These are phyloP conservation scores for Mycena latifolia DNA, from an alignment of 768 basidiomycete genomes.

Conservation along the genomic window DNA sequence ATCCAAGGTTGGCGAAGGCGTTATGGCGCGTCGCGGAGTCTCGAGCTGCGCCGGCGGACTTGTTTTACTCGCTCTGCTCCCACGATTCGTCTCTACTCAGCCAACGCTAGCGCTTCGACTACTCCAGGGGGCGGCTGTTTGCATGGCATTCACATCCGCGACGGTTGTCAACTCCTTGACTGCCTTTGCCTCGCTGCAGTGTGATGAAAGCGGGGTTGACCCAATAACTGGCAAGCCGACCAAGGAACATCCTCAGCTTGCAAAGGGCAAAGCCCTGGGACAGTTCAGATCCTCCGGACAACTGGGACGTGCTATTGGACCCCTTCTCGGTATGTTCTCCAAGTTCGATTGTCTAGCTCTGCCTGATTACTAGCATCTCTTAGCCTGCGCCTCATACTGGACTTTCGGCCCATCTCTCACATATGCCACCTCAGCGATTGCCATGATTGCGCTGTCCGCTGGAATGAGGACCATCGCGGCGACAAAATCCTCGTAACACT, in stretches of 20 bases:
- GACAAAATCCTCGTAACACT: slow-evolving; percentile 32
- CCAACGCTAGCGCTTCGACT: slow-evolving; percentile 62
- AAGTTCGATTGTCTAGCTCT: slow-evolving; percentile 8
- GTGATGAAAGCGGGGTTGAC: slow-evolving; percentile 77
- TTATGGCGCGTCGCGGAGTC: slow-evolving; percentile 87
- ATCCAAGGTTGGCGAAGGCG: slow-evolving; percentile 80
- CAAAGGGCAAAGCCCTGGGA: slow-evolving; percentile 89
- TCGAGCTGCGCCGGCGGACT: slow-evolving; percentile 80
- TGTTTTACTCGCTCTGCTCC: slow-evolving; percentile 77
- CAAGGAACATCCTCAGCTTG: slow-evolving; percentile 73
- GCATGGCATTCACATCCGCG: slow-evolving; percentile 93
- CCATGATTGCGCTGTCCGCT: slow-evolving; percentile 71
- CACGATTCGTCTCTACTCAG: slow-evolving; percentile 60
- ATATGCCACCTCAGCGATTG: slow-evolving; percentile 72
- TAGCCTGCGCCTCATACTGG: slow-evolving; percentile 92
- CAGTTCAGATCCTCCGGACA: slow-evolving; percentile 94
- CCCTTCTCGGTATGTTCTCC: slow-evolving; percentile 77
- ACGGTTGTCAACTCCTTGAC: slow-evolving; percentile 96
- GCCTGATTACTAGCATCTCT: slow-evolving; percentile 31
- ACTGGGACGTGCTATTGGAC: slow-evolving; percentile 93
- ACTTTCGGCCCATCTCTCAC: slow-evolving; percentile 86
- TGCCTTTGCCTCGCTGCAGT: slow-evolving; percentile 90
- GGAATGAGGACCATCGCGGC: slow-evolving; percentile 66
- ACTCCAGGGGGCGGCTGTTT: slow-evolving; percentile 79
- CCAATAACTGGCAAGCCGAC: slow-evolving; percentile 66